These are phyloP conservation scores for Trichophyton equinum DNA, from an alignment of 2,329 filamentous ascomycete species.

Conservation along the genomic window DNA sequence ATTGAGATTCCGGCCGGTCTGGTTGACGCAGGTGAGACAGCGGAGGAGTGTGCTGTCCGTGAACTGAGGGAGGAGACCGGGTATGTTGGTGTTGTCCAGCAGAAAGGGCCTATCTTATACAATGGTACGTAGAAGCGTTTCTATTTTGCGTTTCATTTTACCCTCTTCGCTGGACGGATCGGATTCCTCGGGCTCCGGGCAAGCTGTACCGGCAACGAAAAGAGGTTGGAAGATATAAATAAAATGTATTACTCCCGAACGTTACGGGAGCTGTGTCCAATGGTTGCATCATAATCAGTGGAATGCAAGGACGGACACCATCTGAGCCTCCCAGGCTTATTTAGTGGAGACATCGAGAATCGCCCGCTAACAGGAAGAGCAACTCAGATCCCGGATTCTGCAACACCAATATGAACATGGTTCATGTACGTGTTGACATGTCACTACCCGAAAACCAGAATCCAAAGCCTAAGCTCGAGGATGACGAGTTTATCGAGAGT, in stretches of 20 bases:
- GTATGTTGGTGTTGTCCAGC: slow-evolving; percentile 40
- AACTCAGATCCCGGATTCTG: slow-evolving; percentile 36
- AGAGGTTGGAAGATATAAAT: too few species aligned
- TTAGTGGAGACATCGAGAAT: not conserved
- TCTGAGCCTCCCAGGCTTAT: too few species aligned
- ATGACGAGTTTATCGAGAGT: slow-evolving; percentile 71
- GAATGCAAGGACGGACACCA: too few species aligned
- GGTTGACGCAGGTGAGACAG: slow-evolving; percentile 45
- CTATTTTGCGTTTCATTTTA: not conserved
- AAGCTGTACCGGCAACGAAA: too few species aligned
- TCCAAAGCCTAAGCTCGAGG: slow-evolving; percentile 57
- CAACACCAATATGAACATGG: slow-evolving; percentile 41
- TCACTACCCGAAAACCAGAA: slow-evolving; percentile 55
- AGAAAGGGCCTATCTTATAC: slow-evolving; percentile 34
- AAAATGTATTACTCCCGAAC: too few species aligned
- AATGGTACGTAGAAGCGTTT: slow-evolving; percentile 26
- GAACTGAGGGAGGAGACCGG: slow-evolving; percentile 53
- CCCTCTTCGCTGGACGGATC: not conserved
- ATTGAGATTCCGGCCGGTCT: slow-evolving; percentile 51
- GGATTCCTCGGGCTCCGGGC: too few species aligned
- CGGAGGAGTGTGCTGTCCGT: slow-evolving; percentile 43
- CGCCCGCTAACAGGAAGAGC: not conserved
- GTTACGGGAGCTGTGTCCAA: too few species aligned
- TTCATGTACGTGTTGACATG: slow-evolving; percentile 63
- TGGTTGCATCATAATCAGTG: too few species aligned